A percentile compares a stretch with the other conserved stretches of the same genome.
Evolutionary conservation across 768 basidiomycete genomes (phyloP).

Genomic region (Naganishia friedmannii): DNA sequence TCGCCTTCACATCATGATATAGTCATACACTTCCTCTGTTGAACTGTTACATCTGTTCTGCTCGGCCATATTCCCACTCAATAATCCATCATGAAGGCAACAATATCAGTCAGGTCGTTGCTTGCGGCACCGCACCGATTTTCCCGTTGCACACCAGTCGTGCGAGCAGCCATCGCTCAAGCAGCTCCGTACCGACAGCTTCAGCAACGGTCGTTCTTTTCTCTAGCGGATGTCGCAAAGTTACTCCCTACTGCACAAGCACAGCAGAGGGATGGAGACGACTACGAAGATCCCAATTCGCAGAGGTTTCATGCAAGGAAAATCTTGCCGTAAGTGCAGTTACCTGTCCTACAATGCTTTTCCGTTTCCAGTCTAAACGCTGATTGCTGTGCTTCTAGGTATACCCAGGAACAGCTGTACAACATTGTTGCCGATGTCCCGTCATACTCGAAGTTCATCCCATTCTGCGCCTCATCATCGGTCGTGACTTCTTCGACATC

Average conservation of each 20-base stretch:
- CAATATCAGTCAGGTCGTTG: background rate
- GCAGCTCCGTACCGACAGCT: background rate
- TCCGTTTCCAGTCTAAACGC: background rate
- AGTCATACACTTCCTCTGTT: background rate
- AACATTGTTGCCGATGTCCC: constrained; percentile 79
- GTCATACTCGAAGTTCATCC: constrained; percentile 81
- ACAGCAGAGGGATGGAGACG: background rate
- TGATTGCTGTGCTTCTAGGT: constrained; percentile 56
- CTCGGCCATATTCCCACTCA: background rate
- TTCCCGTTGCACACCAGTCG: background rate
- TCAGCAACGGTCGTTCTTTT: constrained; percentile 39
- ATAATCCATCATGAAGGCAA: background rate
- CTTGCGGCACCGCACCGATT: background rate
- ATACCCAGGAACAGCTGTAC: constrained; percentile 74
- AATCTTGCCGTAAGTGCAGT: constrained; percentile 72
- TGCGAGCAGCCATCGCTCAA: background rate
- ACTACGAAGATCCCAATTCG: constrained; percentile 52
- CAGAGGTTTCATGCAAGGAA: constrained; percentile 78
- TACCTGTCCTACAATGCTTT: background rate
- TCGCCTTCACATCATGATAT: background rate
- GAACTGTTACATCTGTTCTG: background rate
- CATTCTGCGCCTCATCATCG: constrained; percentile 64
- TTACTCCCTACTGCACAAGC: constrained; percentile 32
- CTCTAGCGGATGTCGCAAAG: constrained; percentile 43
- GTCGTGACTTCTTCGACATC: constrained; percentile 19